These are phyloP conservation scores for Pterocarpus macrocarpus DNA, from an alignment of 306 rosid genomes.

Conservation along the genomic window DNA sequence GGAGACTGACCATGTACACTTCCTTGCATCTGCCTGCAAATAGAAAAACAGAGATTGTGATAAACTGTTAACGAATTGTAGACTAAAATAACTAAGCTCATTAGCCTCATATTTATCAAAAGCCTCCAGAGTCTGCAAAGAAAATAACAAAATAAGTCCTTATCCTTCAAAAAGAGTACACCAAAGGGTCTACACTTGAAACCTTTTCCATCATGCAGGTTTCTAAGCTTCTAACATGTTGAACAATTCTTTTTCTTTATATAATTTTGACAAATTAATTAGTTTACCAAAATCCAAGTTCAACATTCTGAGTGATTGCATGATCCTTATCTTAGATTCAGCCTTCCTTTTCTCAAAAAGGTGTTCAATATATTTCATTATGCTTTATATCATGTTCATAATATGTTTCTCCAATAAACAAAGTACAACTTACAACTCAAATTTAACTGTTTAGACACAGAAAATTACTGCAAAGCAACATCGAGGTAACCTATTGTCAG, in stretches of 20 bases:
- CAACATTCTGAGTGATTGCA: slow-evolving; percentile 1
- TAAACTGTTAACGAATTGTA: slow-evolving; percentile 10
- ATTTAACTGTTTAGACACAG: slow-evolving; percentile 13
- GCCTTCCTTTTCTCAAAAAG: slow-evolving; percentile 1
- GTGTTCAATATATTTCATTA: slow-evolving; percentile 5
- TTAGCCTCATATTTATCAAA: background rate
- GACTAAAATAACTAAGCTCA: slow-evolving; percentile 31
- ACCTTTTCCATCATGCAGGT: background rate
- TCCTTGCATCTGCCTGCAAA: slow-evolving; percentile 62
- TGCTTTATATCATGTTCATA: slow-evolving; percentile 19
- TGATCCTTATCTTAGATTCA: slow-evolving; percentile 17
- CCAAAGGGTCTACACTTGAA: background rate
- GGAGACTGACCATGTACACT: slow-evolving; percentile 65
- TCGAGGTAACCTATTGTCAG: slow-evolving; percentile 14
- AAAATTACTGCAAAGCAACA: slow-evolving; percentile 31
- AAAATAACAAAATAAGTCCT: background rate
- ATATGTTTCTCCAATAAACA: background rate
- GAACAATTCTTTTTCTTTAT: background rate
- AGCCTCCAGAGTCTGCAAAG: slow-evolving; percentile 1
- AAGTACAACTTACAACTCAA: slow-evolving; percentile 18
- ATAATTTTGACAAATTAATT: background rate
- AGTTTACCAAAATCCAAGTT: background rate
- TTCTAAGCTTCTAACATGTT: slow-evolving; percentile 8
- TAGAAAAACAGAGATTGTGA: slow-evolving; percentile 26
- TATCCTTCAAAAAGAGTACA: slow-evolving; percentile 1